Conservation (phyloP, 2,329 filamentous ascomycete genomes). For the Amesomyces nigricolor region DNA sequence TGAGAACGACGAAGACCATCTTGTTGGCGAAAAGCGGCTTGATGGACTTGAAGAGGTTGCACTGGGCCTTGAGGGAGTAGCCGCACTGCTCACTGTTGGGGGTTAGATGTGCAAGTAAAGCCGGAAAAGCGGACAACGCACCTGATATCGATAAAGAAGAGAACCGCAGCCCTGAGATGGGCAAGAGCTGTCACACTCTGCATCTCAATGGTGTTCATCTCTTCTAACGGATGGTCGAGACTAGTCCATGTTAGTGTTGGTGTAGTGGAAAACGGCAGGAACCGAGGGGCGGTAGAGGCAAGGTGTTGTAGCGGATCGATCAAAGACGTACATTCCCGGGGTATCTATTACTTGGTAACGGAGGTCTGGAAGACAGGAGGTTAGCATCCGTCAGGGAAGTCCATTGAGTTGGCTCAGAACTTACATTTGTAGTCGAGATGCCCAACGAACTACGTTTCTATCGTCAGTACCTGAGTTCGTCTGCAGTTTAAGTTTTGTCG, state of each 20-base stretch:
- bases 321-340: slow-evolving; percentile 65
- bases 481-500: not conserved
- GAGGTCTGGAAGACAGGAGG: slow-evolving; percentile 30
- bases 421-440: slow-evolving; percentile 90
- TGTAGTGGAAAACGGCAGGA: not conserved
- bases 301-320: not conserved
- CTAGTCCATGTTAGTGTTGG: slow-evolving; percentile 10
- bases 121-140: not conserved
- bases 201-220: slow-evolving; percentile 99
- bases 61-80: slow-evolving; percentile 87
- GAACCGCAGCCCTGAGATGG: slow-evolving; percentile 86
- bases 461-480: not conserved
- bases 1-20: slow-evolving; percentile 91
- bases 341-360: slow-evolving; percentile 79
- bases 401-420: slow-evolving; percentile 12
- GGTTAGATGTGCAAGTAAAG: slow-evolving; percentile 2
- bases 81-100: slow-evolving; percentile 80
- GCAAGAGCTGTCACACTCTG: slow-evolving; percentile 97
- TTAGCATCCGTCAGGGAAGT: not conserved
- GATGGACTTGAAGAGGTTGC: slow-evolving; percentile 92
- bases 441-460: slow-evolving; percentile 62
- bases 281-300: not conserved
- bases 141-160: slow-evolving; percentile 38
- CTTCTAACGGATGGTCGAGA: slow-evolving; percentile 91
- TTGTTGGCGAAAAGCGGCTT: slow-evolving; percentile 97